Percentiles rank a stretch among this genome's conserved stretches.
phyloP scores from a whole-genome alignment of 495 filamentous ascomycete genomes.

The Pyrenula aspistea region DNA sequence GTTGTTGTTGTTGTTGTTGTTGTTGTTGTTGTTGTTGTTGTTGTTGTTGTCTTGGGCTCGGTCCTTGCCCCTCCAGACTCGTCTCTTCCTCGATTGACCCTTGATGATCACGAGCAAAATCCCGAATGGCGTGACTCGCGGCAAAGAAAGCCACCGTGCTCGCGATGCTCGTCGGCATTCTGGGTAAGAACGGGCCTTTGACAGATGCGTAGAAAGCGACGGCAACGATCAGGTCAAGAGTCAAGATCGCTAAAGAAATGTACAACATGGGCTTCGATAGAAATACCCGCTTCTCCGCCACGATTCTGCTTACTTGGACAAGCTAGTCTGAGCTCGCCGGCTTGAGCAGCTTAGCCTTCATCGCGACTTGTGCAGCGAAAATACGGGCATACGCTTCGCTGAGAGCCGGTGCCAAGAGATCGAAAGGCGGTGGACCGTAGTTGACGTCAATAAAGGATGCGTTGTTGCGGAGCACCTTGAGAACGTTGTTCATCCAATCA shows the following conservation, averaged over 20 bases:
- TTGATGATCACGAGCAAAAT: conserved; percentile 5
- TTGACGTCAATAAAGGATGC: conserved; percentile 17
- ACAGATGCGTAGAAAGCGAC: conserved; percentile 17
- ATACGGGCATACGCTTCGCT: conserved; percentile 15
- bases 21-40: not conserved
- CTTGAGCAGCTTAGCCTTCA: conserved; percentile 16
- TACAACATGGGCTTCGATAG: conserved; percentile 18
- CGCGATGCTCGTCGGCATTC: conserved; percentile 28
- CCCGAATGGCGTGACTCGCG: conserved; percentile 12
- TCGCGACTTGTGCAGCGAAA: conserved; percentile 21
- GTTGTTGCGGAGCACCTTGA: conserved; percentile 9
- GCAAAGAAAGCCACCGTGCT: conserved; percentile 18
- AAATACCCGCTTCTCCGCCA: conserved; percentile 21
- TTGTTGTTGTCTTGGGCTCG: not conserved
- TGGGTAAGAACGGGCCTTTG: conserved; percentile 16
- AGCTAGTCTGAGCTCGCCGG: not conserved
- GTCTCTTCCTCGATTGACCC: too few species aligned
- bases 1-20: not conserved
- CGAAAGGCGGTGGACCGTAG: conserved; percentile 10
- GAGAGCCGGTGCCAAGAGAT: conserved; percentile 7
- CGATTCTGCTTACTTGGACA: conserved; percentile 1
- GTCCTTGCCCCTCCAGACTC: conserved; percentile 1
- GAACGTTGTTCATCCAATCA: conserved; percentile 23
- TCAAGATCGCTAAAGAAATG: conserved; percentile 17
- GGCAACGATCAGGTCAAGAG: conserved; percentile 20